Evolutionary conservation across 257 asterid genomes (phyloP).

Genomic region (Craterostigma plantagineum): DNA sequence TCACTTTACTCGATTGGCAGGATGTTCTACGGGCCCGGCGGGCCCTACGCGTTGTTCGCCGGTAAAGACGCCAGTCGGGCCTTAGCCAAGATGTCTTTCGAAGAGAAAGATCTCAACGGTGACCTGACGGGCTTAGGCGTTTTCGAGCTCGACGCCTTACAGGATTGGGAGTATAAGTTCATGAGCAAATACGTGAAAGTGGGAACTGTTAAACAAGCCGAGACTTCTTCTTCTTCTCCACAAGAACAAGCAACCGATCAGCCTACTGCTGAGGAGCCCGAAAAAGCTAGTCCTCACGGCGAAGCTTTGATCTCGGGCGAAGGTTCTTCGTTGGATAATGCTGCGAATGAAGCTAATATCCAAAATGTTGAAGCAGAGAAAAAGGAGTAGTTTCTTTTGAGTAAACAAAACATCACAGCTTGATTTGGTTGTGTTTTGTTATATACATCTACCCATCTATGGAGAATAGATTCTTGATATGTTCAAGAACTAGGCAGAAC

Average conservation of each 20-base stretch:
- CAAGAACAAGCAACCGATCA: slow-evolving; percentile 17
- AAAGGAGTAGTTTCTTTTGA: slow-evolving; percentile 17
- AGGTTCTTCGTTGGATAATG: slow-evolving; percentile 20
- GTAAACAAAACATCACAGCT: no score
- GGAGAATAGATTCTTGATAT: no score
- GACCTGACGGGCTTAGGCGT: slow-evolving; percentile 53
- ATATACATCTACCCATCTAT: no score
- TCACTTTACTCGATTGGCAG: slow-evolving; percentile 7
- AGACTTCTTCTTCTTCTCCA: not conserved
- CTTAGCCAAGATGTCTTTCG: slow-evolving; percentile 86
- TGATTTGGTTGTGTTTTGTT: no score
- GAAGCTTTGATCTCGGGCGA: slow-evolving; percentile 14
- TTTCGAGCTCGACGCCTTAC: slow-evolving; percentile 61
- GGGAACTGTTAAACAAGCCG: slow-evolving; percentile 28
- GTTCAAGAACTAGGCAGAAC: no score
- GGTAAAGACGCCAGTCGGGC: slow-evolving; percentile 93
- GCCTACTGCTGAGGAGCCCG: slow-evolving; percentile 13
- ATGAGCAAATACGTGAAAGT: slow-evolving; percentile 71
- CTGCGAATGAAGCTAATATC: slow-evolving; percentile 15
- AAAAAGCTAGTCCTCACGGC: slow-evolving; percentile 12
- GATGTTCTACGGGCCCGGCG: slow-evolving; percentile 81
- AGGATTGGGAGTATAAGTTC: slow-evolving; percentile 67
- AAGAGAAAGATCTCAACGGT: slow-evolving; percentile 60
- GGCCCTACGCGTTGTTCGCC: slow-evolving; percentile 65
- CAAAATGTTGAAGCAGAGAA: slow-evolving; percentile 19